Evolutionary conservation across 192 early-diverging fungal genomes (phyloP).

Genomic region (Coemansia sp.): DNA sequence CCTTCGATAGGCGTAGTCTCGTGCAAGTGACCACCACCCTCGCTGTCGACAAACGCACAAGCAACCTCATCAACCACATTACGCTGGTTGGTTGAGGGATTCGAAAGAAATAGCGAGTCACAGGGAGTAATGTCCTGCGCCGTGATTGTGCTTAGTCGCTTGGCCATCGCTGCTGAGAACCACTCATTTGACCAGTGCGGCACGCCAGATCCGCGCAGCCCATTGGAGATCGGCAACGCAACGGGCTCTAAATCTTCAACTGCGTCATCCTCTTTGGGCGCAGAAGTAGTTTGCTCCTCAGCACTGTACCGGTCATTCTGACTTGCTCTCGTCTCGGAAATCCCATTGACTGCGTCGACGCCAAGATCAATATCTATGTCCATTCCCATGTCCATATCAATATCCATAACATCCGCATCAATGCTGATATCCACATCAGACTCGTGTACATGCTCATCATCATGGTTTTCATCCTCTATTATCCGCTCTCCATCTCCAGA

Average conservation of each 20-base stretch:
- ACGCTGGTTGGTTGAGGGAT: constrained; percentile 19
- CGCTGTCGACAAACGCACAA: constrained; percentile 52
- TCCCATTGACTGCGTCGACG: constrained; percentile 9
- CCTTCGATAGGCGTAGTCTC: constrained; percentile 39
- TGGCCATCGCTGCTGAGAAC: constrained; percentile 43
- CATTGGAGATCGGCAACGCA: constrained; percentile 37
- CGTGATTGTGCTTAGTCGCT: constrained; percentile 32
- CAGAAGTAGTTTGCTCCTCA: background rate
- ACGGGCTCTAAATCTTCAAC: constrained; percentile 16
- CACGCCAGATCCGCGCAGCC: constrained; percentile 40
- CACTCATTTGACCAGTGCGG: constrained; percentile 46
- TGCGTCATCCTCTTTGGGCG: background rate
- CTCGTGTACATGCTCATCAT: constrained; percentile 1
- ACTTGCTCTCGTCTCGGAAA: background rate
- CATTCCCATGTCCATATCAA: constrained; percentile 39
- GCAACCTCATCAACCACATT: constrained; percentile 46
- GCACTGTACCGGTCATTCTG: background rate
- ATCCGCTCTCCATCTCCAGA: background rate
- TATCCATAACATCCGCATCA: constrained; percentile 43
- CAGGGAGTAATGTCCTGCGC: constrained; percentile 43
- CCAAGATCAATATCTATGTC: constrained; percentile 27
- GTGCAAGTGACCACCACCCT: constrained; percentile 51
- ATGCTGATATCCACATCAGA: constrained; percentile 21
- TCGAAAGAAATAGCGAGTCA: constrained; percentile 44
- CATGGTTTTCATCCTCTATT: background rate